Percentiles rank a stretch among this genome's conserved stretches.
Evolutionary conservation across 495 filamentous ascomycete species (phyloP).

Genomic region (Penicillium flavigenum): DNA sequence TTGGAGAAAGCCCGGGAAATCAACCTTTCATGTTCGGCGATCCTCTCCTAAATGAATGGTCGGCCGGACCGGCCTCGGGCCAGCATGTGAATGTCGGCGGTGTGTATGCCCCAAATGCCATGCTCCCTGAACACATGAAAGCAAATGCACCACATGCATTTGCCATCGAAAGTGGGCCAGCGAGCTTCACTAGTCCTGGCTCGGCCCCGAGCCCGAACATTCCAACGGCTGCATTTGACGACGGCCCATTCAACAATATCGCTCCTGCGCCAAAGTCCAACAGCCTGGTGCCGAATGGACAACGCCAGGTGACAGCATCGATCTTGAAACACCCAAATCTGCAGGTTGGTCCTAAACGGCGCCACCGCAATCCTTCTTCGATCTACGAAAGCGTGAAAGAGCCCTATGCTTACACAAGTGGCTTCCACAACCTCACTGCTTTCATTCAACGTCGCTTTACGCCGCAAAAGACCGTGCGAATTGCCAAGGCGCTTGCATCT

Average conservation of each 20-base stretch:
- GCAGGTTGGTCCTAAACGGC: conserved; percentile 48
- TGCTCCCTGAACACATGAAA: conserved; percentile 47
- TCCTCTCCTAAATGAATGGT: conserved; percentile 49
- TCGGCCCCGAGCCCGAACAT: conserved; percentile 51
- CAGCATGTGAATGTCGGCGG: conserved; percentile 45
- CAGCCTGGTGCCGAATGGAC: conserved; percentile 37
- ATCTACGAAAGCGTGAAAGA: conserved; percentile 88
- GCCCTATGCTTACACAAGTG: conserved; percentile 84
- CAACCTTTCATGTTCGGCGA: conserved; percentile 52
- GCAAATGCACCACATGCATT: conserved; percentile 62
- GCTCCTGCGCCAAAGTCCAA: conserved; percentile 30
- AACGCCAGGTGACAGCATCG: conserved; percentile 43
- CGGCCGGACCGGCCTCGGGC: conserved; percentile 39
- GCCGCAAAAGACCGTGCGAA: conserved; percentile 65
- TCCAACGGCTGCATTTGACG: conserved; percentile 39
- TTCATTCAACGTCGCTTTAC: conserved; percentile 75
- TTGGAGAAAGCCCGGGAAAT: conserved; percentile 46
- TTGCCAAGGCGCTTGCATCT: conserved; percentile 81
- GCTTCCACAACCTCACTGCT: conserved; percentile 86
- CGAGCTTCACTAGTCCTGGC: conserved; percentile 61
- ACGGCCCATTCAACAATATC: conserved; percentile 31
- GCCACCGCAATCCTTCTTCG: conserved; percentile 69
- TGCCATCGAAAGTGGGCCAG: conserved; percentile 67
- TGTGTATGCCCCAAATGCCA: conserved; percentile 44
- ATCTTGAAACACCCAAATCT: conserved; percentile 51